These are phyloP conservation scores for Diaporthe citriasiana DNA, from an alignment of 2,329 filamentous ascomycete species.

Conservation along the genomic window DNA sequence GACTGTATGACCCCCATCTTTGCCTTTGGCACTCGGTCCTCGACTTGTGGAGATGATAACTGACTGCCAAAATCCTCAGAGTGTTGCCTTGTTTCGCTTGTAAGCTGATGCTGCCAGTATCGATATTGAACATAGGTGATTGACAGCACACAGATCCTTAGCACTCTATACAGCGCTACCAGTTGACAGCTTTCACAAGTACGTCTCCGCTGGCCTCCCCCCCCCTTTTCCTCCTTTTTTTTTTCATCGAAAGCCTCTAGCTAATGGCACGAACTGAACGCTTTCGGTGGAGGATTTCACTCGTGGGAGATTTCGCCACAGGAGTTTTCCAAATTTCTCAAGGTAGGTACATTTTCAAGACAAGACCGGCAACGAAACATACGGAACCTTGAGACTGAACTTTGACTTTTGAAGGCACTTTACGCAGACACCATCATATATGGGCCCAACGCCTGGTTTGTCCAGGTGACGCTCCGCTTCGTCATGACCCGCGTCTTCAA, in stretches of 20 bases:
- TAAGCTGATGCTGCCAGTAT: not conserved
- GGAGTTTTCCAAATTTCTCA: constrained; percentile 18
- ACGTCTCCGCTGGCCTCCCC: not conserved
- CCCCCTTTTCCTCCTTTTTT: too few species aligned
- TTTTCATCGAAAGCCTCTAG: too few species aligned
- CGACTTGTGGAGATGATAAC: not conserved
- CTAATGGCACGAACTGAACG: constrained; percentile 16
- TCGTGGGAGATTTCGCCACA: constrained; percentile 32
- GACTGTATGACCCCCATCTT: constrained; percentile 22
- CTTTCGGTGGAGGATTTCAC: constrained; percentile 28
- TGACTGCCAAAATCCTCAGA: constrained; percentile 4
- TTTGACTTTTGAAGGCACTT: constrained; percentile 2
- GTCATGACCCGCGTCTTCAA: constrained; percentile 35
- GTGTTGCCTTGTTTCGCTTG: constrained; percentile 32
- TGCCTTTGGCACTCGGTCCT: too few species aligned
- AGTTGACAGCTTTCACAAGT: constrained; percentile 32
- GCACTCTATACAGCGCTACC: constrained; percentile 29
- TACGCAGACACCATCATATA: constrained; percentile 36
- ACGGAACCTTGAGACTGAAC: not conserved
- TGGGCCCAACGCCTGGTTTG: constrained; percentile 35
- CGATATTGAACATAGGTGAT: not conserved
- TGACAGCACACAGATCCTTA: constrained; percentile 17
- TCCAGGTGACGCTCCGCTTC: constrained; percentile 32
- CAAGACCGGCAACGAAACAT: not conserved
- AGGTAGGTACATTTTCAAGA: constrained; percentile 31